These are phyloP conservation scores for Adansonia rubrostipa DNA, from an alignment of 441 rosid genomes.

Conservation along the genomic window DNA sequence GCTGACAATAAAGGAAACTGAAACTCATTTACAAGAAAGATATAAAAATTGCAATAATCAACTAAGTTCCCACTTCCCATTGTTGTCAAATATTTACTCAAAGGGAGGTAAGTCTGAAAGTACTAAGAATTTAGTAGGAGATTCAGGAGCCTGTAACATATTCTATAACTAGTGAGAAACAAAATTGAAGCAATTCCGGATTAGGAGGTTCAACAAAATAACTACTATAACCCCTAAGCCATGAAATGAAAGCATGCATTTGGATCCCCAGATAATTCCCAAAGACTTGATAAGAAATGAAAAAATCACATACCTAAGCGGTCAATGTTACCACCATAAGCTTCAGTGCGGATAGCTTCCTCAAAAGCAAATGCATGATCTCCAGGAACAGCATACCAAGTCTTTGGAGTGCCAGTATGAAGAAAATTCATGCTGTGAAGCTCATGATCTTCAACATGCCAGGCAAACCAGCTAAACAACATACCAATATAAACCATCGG, in stretches of 20 bases:
- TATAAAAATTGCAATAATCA: constrained; percentile 23
- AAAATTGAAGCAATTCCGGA: constrained; percentile 12
- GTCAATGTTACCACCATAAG: constrained; percentile 82
- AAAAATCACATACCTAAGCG: constrained; percentile 64
- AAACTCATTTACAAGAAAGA: constrained; percentile 27
- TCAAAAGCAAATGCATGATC: constrained; percentile 87
- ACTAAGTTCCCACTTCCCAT: background rate
- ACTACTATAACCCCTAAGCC: background rate
- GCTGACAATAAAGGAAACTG: constrained; percentile 57
- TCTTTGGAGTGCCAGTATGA: constrained; percentile 91
- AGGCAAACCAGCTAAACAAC: constrained; percentile 99
- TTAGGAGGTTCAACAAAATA: constrained; percentile 4
- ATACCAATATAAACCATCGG: constrained; percentile 97
- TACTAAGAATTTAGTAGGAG: background rate
- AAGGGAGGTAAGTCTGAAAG: background rate
- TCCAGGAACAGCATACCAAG: constrained; percentile 95
- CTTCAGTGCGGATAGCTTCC: constrained; percentile 78
- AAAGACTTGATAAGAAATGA: background rate
- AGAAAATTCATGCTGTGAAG: constrained; percentile 99
- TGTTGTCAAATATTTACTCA: background rate
- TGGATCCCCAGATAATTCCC: background rate
- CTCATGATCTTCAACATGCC: constrained; percentile 99
- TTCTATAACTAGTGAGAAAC: background rate
- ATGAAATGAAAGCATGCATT: background rate
- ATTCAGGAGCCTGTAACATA: background rate